Conservation (phyloP, 2,329 filamentous ascomycete species). For the Pseudocercospora fijiensis region DNA sequence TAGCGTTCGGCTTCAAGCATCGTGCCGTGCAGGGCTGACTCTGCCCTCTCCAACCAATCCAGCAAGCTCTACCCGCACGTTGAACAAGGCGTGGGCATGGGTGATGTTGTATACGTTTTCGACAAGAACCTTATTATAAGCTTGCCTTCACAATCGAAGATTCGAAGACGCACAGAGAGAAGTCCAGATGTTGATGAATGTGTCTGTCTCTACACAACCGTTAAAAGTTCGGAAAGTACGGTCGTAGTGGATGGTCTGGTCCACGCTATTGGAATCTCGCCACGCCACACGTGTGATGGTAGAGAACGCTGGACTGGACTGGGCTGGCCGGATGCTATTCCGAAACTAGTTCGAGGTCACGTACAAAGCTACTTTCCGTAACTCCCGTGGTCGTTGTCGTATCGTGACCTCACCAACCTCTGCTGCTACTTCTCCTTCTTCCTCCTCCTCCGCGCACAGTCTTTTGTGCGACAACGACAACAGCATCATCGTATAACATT, state of each 20-base stretch:
- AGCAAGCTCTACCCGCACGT: neutral
- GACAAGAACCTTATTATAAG: neutral
- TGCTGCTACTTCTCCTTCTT: neutral
- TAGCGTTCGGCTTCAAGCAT: neutral
- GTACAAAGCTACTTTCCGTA: constrained; percentile 12
- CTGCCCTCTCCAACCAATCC: neutral
- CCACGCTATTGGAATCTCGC: constrained; percentile 5
- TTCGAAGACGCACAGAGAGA: neutral
- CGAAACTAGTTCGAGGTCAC: constrained; percentile 12
- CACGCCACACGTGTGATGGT: constrained; percentile 9
- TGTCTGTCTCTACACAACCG: constrained; percentile 1
- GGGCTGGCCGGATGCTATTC: constrained; percentile 4
- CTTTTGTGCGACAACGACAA: neutral
- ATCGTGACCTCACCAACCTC: constrained; percentile 10
- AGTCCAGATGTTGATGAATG: neutral
- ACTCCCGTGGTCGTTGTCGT: constrained; percentile 1
- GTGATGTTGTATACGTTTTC: neutral
- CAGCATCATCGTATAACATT: neutral
- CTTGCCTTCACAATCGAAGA: neutral
- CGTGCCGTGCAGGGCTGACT: neutral
- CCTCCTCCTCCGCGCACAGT: neutral
- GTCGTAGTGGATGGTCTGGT: neutral
- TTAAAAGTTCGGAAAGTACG: neutral
- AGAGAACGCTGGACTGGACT: neutral
- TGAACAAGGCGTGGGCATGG: neutral